A percentile compares a stretch with the other conserved stretches of the same genome.
phyloP scores from a whole-genome alignment of 805 yeast genomes.

The Ogataea parapolymorpha region DNA sequence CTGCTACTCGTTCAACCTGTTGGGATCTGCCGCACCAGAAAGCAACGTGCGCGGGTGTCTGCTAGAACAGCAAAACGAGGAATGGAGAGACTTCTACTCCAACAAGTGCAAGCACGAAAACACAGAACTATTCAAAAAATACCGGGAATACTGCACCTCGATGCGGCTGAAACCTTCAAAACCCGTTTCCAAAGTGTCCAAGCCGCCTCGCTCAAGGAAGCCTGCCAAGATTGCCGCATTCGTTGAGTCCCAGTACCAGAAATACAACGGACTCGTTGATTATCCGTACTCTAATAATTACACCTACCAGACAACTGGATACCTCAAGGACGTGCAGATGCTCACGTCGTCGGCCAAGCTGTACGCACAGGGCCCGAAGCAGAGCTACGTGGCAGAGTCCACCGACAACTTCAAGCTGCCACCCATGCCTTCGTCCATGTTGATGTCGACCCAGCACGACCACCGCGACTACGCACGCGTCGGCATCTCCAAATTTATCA shows the following conservation, averaged over 20 bases:
- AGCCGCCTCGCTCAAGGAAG: constrained; percentile 7
- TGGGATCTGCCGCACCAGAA: constrained; percentile 26
- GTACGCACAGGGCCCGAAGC: constrained; percentile 37
- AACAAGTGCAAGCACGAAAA: constrained; percentile 41
- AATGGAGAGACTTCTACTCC: constrained; percentile 43
- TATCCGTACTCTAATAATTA: constrained; percentile 55
- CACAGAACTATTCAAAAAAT: constrained; percentile 37
- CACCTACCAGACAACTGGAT: constrained; percentile 46
- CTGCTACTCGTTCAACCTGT: constrained; percentile 32
- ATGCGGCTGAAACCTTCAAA: constrained; percentile 11
- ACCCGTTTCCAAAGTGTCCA: constrained; percentile 11
- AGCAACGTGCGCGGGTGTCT: constrained; percentile 33
- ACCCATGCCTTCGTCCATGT: constrained; percentile 4
- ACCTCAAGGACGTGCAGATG: constrained; percentile 45
- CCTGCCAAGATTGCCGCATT: constrained; percentile 23
- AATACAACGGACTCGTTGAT: constrained; percentile 32
- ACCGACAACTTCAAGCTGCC: constrained; percentile 20
- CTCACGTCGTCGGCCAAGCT: constrained; percentile 48
- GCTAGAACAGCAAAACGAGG: constrained; percentile 34
- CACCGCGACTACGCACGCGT: constrained; percentile 5
- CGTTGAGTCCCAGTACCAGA: constrained; percentile 24
- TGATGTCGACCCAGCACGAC: constrained; percentile 1
- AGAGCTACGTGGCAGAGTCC: constrained; percentile 17
- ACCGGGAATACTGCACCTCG: constrained; percentile 34
- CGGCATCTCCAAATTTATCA: constrained; percentile 16